Conservation (phyloP, 1,139 yeast species). For the Saccharomyces hybrid region DNA sequence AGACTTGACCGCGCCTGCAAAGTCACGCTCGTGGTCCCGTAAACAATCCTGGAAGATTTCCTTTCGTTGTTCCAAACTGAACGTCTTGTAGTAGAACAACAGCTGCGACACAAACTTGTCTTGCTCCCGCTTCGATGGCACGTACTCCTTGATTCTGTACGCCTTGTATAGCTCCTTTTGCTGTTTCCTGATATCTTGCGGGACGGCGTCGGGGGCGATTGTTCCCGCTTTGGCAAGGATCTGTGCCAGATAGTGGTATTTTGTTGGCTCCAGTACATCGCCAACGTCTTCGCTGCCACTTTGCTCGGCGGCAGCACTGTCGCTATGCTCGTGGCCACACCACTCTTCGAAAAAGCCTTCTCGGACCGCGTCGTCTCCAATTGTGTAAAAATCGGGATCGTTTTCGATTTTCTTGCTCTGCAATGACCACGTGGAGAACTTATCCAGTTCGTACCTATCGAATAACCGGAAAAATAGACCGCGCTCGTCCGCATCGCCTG, state of each 20-base stretch:
- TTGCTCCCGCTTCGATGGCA: slow-evolving; percentile 19
- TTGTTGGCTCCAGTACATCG: slow-evolving; percentile 22
- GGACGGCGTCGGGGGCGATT: slow-evolving; percentile 19
- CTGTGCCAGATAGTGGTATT: slow-evolving; percentile 29
- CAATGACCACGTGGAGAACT: slow-evolving; percentile 25
- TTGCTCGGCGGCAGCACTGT: slow-evolving; percentile 5
- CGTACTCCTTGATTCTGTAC: slow-evolving; percentile 18
- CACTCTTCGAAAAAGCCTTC: slow-evolving; percentile 26
- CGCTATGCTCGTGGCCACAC: slow-evolving; percentile 15
- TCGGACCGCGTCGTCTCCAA: slow-evolving; percentile 16
- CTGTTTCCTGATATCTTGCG: slow-evolving; percentile 21
- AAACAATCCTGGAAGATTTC: slow-evolving; percentile 13
- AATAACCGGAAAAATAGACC: slow-evolving; percentile 15
- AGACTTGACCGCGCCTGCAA: neutral
- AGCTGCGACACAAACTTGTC: slow-evolving; percentile 21
- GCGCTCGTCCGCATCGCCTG: neutral
- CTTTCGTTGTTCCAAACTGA: slow-evolving; percentile 14
- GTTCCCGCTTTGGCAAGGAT: slow-evolving; percentile 21
- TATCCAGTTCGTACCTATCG: slow-evolving; percentile 17
- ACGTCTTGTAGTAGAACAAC: slow-evolving; percentile 25
- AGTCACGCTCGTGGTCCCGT: neutral
- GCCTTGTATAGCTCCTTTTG: slow-evolving; percentile 22
- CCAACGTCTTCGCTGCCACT: slow-evolving; percentile 12
- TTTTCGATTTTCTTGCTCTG: slow-evolving; percentile 18
- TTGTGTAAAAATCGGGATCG: slow-evolving; percentile 18